phyloP scores from a whole-genome alignment of 2,329 filamentous ascomycete genomes.

The Chalara sp. region DNA sequence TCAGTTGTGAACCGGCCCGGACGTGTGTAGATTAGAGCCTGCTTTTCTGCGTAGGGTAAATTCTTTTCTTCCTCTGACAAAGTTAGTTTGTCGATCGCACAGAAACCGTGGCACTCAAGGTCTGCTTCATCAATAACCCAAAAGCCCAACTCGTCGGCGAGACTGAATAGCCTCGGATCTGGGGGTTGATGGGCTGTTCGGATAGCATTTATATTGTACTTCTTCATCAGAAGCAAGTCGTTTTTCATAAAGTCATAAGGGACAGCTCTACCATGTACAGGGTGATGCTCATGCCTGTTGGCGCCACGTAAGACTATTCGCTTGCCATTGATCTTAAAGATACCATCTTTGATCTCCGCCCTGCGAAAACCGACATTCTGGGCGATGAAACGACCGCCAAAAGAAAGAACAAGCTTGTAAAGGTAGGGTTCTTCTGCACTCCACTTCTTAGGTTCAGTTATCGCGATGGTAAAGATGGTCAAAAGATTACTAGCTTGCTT shows the following conservation, averaged over 20 bases:
- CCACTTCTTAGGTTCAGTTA: neutral
- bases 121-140: conserved; percentile 56
- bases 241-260: conserved; percentile 42
- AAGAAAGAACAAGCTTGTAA: neutral
- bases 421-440: neutral
- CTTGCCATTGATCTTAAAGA: conserved; percentile 42
- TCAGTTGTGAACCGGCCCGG: conserved; percentile 45
- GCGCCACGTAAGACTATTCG: conserved; percentile 46
- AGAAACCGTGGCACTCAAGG: conserved; percentile 47
- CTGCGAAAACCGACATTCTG: neutral
- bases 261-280: conserved; percentile 44
- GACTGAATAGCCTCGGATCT: conserved; percentile 51
- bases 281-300: conserved; percentile 64
- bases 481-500: neutral
- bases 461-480: neutral
- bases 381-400: neutral
- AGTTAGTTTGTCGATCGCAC: conserved; percentile 25
- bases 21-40: conserved; percentile 9
- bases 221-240: conserved; percentile 49
- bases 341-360: neutral
- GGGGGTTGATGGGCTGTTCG: conserved; percentile 62
- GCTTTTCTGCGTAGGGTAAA: neutral
- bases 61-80: neutral
- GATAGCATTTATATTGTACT: conserved; percentile 61
- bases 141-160: conserved; percentile 56